phyloP scores from a whole-genome alignment of 2,329 filamentous ascomycete genomes.

The Zarea fungicola region DNA sequence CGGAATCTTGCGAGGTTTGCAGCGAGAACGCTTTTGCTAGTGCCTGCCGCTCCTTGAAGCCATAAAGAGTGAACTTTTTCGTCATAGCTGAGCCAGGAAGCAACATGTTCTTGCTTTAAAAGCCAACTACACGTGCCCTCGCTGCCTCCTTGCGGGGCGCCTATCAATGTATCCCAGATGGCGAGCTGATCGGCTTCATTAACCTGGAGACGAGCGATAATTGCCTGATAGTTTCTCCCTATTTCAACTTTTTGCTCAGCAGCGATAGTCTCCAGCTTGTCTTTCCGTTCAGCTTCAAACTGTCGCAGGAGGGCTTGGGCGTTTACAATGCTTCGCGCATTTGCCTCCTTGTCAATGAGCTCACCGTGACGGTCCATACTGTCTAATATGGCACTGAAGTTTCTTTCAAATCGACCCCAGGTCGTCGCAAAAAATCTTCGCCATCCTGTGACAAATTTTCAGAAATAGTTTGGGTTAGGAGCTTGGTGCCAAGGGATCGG shows the following conservation, averaged over 20 bases:
- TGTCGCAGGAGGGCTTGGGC: slow-evolving; percentile 2
- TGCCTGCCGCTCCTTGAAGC: slow-evolving; percentile 30
- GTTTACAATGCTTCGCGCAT: slow-evolving; percentile 25
- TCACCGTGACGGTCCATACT: slow-evolving; percentile 26
- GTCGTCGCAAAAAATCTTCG: slow-evolving; percentile 29
- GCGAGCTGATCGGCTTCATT: slow-evolving; percentile 27
- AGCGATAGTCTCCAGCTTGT: not conserved
- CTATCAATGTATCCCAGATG: slow-evolving; percentile 24
- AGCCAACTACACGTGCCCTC: not conserved
- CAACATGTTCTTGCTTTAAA: not conserved
- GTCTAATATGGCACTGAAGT: slow-evolving; percentile 29
- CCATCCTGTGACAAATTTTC: slow-evolving; percentile 25
- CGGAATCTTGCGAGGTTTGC: slow-evolving; percentile 27
- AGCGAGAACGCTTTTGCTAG: slow-evolving; percentile 32
- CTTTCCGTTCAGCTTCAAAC: slow-evolving; percentile 19
- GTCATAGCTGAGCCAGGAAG: not conserved
- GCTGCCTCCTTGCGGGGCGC: not conserved
- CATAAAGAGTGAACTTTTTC: slow-evolving; percentile 23
- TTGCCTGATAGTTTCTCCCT: slow-evolving; percentile 19
- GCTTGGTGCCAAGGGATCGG: slow-evolving; percentile 11
- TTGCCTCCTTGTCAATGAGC: slow-evolving; percentile 29
- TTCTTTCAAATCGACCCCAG: slow-evolving; percentile 33
- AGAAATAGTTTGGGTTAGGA: not conserved
- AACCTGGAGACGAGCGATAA: slow-evolving; percentile 25
- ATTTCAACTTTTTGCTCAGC: slow-evolving; percentile 4